Evolutionary conservation across 2,329 filamentous ascomycete genomes (phyloP).

Genomic region (Myriosclerotinia scirpicola): DNA sequence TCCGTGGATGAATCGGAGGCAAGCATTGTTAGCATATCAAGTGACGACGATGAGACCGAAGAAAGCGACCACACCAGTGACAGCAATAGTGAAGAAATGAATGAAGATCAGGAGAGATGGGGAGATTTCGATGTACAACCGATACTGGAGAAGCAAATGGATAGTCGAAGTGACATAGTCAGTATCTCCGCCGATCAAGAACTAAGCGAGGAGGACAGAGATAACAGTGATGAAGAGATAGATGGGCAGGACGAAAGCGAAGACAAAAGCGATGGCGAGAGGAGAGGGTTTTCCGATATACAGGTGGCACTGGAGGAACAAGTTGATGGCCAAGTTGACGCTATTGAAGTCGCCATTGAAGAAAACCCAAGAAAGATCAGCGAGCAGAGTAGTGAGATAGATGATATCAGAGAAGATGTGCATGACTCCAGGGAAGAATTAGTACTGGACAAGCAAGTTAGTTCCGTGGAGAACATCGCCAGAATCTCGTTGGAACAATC

Average conservation of each 20-base stretch:
- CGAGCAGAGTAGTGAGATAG: not conserved
- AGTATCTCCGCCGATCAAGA: not conserved
- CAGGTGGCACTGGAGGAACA: not conserved
- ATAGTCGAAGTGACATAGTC: not conserved
- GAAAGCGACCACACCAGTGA: not conserved
- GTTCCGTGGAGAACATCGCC: not conserved
- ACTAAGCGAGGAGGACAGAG: not conserved
- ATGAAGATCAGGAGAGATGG: not conserved
- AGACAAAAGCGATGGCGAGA: not conserved
- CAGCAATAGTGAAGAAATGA: not conserved
- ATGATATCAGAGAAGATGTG: not conserved
- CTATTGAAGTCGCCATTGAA: not conserved
- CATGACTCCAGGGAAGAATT: not conserved
- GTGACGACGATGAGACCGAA: not conserved
- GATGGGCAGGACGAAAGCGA: not conserved
- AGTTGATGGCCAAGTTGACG: not conserved
- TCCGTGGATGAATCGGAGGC: not conserved
- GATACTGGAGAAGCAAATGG: not conserved
- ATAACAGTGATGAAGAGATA: not conserved
- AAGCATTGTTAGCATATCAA: not conserved
- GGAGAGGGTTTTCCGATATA: not conserved
- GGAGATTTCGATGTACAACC: not conserved
- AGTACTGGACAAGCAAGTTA: not conserved
- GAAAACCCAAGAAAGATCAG: not conserved
- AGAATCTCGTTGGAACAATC: not conserved